Percentiles rank a stretch among this genome's conserved stretches.
Evolutionary conservation across 192 early-diverging fungal species (phyloP).

Genomic region (Gryganskiella cystojenkinii): DNA sequence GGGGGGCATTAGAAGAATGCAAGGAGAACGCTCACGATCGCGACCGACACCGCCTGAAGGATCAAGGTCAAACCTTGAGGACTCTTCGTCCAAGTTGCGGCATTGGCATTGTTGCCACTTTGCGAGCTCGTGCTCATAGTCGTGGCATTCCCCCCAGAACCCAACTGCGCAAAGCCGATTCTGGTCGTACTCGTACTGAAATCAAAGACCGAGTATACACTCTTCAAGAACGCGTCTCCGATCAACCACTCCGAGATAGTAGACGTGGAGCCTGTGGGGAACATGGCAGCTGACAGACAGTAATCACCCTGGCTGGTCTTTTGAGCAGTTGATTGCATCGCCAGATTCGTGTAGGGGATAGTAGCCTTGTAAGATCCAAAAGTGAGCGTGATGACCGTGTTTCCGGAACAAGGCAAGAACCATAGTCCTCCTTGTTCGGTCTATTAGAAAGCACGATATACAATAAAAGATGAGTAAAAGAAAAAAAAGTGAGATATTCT

Average conservation of each 20-base stretch:
- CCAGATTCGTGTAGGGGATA: background rate
- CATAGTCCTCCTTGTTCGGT: background rate
- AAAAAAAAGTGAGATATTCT: too few species aligned
- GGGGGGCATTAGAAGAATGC: too few species aligned
- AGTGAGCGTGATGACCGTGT: background rate
- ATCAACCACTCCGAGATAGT: constrained; percentile 16
- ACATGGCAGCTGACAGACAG: background rate
- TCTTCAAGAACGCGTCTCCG: constrained; percentile 53
- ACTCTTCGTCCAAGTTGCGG: too few species aligned
- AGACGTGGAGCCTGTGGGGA: background rate
- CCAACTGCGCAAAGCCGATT: constrained; percentile 8
- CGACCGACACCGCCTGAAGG: too few species aligned
- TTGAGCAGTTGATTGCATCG: background rate
- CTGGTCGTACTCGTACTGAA: constrained; percentile 10
- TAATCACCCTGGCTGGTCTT: background rate
- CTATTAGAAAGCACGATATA: background rate
- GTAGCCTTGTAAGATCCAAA: background rate
- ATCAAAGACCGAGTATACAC: constrained; percentile 55
- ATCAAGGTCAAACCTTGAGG: too few species aligned
- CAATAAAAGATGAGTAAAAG: background rate
- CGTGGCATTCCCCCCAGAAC: background rate
- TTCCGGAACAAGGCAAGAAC: constrained; percentile 6
- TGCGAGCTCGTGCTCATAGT: too few species aligned
- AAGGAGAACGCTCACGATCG: too few species aligned
- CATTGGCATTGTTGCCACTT: too few species aligned